These are phyloP conservation scores for Brassica cretica DNA, from an alignment of 345 rosid species.

Conservation along the genomic window DNA sequence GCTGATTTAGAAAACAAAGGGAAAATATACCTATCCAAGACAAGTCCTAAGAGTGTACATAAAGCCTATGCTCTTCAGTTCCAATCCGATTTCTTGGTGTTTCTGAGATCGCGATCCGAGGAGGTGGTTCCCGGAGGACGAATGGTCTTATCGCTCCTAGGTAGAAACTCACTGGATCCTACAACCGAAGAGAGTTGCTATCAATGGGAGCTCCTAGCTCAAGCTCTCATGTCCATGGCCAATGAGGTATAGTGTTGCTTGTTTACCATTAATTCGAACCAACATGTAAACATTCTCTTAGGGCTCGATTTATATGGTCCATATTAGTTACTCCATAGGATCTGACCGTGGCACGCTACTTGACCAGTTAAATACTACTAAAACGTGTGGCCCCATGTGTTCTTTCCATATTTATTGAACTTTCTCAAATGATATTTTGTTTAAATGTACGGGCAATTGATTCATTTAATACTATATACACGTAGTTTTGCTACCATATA, in stretches of 20 bases:
- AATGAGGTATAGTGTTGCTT: constrained; percentile 47
- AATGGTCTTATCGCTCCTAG: constrained; percentile 64
- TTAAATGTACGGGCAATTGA: neutral
- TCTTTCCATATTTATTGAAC: constrained; percentile 21
- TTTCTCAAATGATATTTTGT: neutral
- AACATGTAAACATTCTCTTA: neutral
- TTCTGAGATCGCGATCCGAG: constrained; percentile 55
- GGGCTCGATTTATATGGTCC: neutral
- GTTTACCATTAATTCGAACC: constrained; percentile 18
- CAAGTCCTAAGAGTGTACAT: constrained; percentile 52
- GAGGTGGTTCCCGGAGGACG: constrained; percentile 69
- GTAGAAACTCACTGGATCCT: constrained; percentile 58
- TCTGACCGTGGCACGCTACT: constrained; percentile 21
- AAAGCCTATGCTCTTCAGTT: constrained; percentile 67
- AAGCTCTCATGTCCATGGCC: constrained; percentile 63
- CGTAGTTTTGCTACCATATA: neutral
- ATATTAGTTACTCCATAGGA: neutral
- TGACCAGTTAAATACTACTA: constrained; percentile 9
- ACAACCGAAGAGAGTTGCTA: constrained; percentile 55
- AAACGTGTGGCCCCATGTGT: constrained; percentile 16
- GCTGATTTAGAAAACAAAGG: constrained; percentile 53
- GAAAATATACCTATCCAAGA: constrained; percentile 64
- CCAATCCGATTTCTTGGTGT: constrained; percentile 54
- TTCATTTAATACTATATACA: neutral
- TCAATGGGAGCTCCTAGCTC: constrained; percentile 68